Evolutionary conservation across 2,329 filamentous ascomycete species (phyloP).

Genomic region (Fusarium napiforme): DNA sequence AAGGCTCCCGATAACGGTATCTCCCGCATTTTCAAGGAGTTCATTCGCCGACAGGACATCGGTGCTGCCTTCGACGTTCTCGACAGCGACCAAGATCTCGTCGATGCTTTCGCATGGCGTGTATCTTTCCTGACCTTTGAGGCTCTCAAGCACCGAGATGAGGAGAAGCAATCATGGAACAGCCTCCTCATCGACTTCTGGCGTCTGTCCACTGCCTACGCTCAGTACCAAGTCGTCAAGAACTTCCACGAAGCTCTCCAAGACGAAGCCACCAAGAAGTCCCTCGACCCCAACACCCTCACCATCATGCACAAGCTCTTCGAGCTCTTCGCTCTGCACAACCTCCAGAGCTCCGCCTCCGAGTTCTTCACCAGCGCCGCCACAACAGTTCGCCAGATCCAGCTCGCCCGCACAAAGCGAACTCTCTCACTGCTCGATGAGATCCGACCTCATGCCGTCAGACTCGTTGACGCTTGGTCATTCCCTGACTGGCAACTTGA

Average conservation of each 20-base stretch:
- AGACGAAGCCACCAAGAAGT: conserved; percentile 59
- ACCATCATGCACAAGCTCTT: conserved; percentile 76
- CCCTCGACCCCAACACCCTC: conserved; percentile 68
- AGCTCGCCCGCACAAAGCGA: conserved; percentile 72
- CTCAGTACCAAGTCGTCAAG: conserved; percentile 82
- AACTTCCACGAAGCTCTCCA: conserved; percentile 67
- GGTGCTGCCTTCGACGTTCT: conserved; percentile 81
- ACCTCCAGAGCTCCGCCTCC: conserved; percentile 72
- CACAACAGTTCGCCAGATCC: conserved; percentile 77
- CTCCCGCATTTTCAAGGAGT: conserved; percentile 70
- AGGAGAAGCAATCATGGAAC: conserved; percentile 82
- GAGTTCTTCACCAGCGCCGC: conserved; percentile 79
- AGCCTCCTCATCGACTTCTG: conserved; percentile 82
- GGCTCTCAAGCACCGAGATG: conserved; percentile 77
- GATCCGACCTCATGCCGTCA: conserved; percentile 77
- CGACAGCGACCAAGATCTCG: conserved; percentile 75
- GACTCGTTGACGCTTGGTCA: conserved; percentile 78
- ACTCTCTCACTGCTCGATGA: conserved; percentile 77
- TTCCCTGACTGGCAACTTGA: conserved; percentile 85
- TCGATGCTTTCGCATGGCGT: conserved; percentile 80
- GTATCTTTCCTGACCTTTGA: conserved; percentile 80
- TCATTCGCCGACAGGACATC: conserved; percentile 72
- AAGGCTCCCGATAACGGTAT: conserved; percentile 55
- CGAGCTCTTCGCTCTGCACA: conserved; percentile 78
- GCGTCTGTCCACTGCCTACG: conserved; percentile 78